Evolutionary conservation across 345 rosid genomes (phyloP), one percentile per base, ranked within the genome.

Genomic region (Mallotus nudiflorus): DNA sequence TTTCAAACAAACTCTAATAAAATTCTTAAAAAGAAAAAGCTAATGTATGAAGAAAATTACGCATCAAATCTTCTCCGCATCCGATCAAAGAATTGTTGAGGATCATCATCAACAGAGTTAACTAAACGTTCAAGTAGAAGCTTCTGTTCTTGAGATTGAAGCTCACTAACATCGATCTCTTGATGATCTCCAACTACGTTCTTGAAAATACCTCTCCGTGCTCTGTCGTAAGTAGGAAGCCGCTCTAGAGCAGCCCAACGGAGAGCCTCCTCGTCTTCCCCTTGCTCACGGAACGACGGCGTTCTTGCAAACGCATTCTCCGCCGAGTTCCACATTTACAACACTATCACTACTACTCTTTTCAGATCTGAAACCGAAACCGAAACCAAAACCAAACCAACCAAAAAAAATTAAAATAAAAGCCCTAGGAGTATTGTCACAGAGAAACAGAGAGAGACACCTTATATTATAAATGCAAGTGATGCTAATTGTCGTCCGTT

Each of bases 211-310:
- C 93, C 97, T 7, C 93, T 78, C 14, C 99, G 89, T 20, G 80
- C 89, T 9, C 97, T 76, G 3, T 79, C 57, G 69, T 90, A 89
- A 19, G 97, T 92, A 5, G 99, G 99, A 48, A 95, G 78, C 35
- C 99, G 82, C 86, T 95, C 93, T 49, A 95, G 69, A 69, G 96
- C 99, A 19, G 91, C 99, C 97, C 97, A 94, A 20, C 84, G 89
- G 3, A 94, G 88, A 60, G 88, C 93, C 82, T 91, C 97, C 83
- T 94, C 94, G 19, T 91, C 86, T 22, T 82, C 88, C 0, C 72
- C 89, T 31, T 80, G 85, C 72, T 87, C 92, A 73, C 78, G 70
- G 62, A 81, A 83, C 75, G 97, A 89, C 54, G 88, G 62, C 76
- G 95, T 66, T 69, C 93, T 82, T n/a, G 88, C 73, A 68, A 94